Evolutionary conservation across 805 yeast genomes (phyloP).

Genomic region (Kodamaea laetipori): DNA sequence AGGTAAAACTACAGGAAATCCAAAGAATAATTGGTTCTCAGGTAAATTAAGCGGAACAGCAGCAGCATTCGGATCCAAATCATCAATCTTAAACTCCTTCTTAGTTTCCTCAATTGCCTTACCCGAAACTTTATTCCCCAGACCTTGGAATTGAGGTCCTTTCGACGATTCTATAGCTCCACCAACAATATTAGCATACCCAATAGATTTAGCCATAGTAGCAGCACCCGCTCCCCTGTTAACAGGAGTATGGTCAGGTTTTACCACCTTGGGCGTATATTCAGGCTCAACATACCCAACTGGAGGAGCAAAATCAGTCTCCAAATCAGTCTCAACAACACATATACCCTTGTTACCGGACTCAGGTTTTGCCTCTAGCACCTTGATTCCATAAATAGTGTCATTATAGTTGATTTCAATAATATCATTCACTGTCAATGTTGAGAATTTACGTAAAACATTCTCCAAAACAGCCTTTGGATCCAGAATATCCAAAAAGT

Average conservation of each 20-base stretch:
- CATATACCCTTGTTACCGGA: conserved; percentile 64
- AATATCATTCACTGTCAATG: conserved; percentile 80
- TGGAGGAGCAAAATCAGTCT: conserved; percentile 98
- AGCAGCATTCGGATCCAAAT: conserved; percentile 56
- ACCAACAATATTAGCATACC: conserved; percentile 61
- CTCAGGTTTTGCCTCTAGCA: conserved; percentile 82
- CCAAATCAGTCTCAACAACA: conserved; percentile 94
- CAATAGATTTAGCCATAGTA: conserved; percentile 74
- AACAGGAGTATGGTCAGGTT: conserved; percentile 32
- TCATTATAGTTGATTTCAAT: conserved; percentile 85
- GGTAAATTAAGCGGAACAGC: conserved; percentile 77
- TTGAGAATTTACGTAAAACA: conserved; percentile 85
- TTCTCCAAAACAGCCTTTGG: conserved; percentile 97
- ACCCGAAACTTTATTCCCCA: conserved; percentile 75
- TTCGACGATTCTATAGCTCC: conserved; percentile 28
- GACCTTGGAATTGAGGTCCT: conserved; percentile 50
- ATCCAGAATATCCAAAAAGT: conserved; percentile 88
- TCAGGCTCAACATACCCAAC: conserved; percentile 97
- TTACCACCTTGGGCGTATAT: conserved; percentile 44
- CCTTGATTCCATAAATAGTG: conserved; percentile 73
- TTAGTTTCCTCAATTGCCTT: conserved; percentile 36
- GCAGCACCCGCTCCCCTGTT: conserved; percentile 52
- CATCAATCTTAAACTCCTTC: conserved; percentile 38
- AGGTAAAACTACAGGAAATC: conserved; percentile 72
- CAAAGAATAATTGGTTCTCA: conserved; percentile 87